These are phyloP conservation scores for Delonix regia DNA, from an alignment of 306 rosid genomes.

Conservation along the genomic window DNA sequence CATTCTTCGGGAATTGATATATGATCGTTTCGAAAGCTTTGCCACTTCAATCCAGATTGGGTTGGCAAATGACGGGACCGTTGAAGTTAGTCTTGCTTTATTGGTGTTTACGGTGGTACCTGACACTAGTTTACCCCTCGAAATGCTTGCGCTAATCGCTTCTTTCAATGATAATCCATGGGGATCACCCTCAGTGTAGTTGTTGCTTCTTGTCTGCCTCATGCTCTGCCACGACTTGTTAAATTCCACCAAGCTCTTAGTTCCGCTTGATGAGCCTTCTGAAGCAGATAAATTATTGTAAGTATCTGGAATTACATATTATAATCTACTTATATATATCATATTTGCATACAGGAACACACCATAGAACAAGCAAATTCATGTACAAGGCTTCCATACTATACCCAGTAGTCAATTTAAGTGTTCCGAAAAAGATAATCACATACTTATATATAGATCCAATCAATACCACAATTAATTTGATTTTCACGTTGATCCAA, in stretches of 20 bases:
- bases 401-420: too few relatives aligned
- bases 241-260: slow-evolving; percentile 75
- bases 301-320: neutral
- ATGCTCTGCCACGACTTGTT: slow-evolving; percentile 78
- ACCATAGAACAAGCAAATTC: neutral
- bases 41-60: slow-evolving; percentile 72
- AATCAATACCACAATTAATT: too few relatives aligned
- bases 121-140: slow-evolving; percentile 77
- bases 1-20: slow-evolving; percentile 55
- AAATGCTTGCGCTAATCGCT: slow-evolving; percentile 83
- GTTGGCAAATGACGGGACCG: slow-evolving; percentile 78
- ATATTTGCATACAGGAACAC: neutral
- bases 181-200: neutral
- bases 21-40: slow-evolving; percentile 63
- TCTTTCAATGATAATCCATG: slow-evolving; percentile 65
- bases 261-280: slow-evolving; percentile 72
- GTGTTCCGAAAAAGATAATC: too few relatives aligned
- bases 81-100: slow-evolving; percentile 47
- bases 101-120: slow-evolving; percentile 60
- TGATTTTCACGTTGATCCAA: neutral
- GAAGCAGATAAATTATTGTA: neutral
- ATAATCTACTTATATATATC: too few relatives aligned
- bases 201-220: slow-evolving; percentile 38
- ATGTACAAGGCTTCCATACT: too few relatives aligned
- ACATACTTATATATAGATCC: too few relatives aligned